Base-by-base conservation (phyloP, 768 basidiomycete species). In the Agaricus sinodeliciosus region DNA sequence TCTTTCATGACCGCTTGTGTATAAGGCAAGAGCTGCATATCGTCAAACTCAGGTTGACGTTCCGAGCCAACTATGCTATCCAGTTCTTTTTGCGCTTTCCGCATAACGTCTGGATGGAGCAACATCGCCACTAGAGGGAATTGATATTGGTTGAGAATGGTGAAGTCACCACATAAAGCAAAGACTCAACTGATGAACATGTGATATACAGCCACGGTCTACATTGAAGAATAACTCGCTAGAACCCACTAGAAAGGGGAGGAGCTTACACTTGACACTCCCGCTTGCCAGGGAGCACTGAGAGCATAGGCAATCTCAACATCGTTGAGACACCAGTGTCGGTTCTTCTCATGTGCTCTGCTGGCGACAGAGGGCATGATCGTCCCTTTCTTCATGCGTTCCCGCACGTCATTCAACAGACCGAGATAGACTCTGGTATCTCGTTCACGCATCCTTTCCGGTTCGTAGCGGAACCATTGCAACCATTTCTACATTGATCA, bases 271-370 rank as follows among this genome's bases (percentile, higher is more conserved):
- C 65, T 67, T 8, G 59, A 60, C 0, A 67, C 63, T 6, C 66
- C 68, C 11, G 65, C 68, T 12, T 60, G 51, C 44, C 63, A 67
- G 1, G 67, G 68, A 2, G 66, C 62, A 3, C 63, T 65, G 13
- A 66, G 58, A 5, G 63, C 63, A 54, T 73, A 77, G 0, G 75
- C 73, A 54, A 70, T 70, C 57, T 75, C 75, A 13, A 72, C 62
- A 34, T 73, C 64, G 25, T 64, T 70, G n/a, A 77, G 63, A 13
- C 70, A 71, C 54, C 73, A 74, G 6, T 72, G 67, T 9, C 55
- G 51, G 50, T 74, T 69, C 31, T 72, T 73, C 53, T 74, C 66
- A 1, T 76, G 61, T 12, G 72, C 69, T 25, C 71, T 67, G 39
- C 57, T 68, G 1, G 69, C 69, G 49, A 73, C 75, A 27, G 72